These are phyloP conservation scores for Lomentospora prolificans DNA, from an alignment of 2,329 filamentous ascomycete genomes.

Conservation along the genomic window DNA sequence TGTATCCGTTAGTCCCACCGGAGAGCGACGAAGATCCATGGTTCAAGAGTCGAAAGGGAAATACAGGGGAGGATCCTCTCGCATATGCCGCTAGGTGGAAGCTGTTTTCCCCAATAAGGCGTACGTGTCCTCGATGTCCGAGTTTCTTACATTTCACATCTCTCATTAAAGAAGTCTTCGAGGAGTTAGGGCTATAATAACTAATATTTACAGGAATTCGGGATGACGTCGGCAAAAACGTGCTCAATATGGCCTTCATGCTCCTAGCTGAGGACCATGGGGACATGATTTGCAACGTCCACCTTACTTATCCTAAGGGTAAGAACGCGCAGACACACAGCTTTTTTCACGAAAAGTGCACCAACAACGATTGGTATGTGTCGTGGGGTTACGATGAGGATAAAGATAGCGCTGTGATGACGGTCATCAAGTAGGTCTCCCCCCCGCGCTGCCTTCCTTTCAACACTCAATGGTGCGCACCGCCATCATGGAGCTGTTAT, in stretches of 20 bases:
- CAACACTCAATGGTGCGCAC: too few species aligned
- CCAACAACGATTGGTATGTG: conserved; percentile 16
- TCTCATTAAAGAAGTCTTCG: background rate
- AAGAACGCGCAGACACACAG: conserved; percentile 14
- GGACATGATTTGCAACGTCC: background rate
- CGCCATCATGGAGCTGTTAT: background rate
- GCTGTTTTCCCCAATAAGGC: background rate
- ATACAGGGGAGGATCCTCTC: background rate
- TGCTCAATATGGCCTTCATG: background rate
- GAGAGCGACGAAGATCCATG: background rate
- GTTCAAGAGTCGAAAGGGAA: background rate
- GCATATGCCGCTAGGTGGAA: background rate
- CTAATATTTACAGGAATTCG: background rate
- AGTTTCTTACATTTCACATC: background rate
- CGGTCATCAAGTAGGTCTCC: conserved; percentile 20
- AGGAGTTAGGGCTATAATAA: too few species aligned
- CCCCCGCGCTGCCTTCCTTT: too few species aligned
- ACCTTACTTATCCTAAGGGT: background rate
- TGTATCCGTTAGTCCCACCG: background rate
- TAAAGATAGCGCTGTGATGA: conserved; percentile 20
- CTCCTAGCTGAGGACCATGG: background rate
- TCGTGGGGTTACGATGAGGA: conserved; percentile 22
- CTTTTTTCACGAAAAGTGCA: conserved; percentile 17
- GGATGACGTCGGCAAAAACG: background rate
- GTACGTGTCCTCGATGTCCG: background rate